phyloP scores from a whole-genome alignment of 768 basidiomycete species.

The Lactarius pseudohatsudake region DNA sequence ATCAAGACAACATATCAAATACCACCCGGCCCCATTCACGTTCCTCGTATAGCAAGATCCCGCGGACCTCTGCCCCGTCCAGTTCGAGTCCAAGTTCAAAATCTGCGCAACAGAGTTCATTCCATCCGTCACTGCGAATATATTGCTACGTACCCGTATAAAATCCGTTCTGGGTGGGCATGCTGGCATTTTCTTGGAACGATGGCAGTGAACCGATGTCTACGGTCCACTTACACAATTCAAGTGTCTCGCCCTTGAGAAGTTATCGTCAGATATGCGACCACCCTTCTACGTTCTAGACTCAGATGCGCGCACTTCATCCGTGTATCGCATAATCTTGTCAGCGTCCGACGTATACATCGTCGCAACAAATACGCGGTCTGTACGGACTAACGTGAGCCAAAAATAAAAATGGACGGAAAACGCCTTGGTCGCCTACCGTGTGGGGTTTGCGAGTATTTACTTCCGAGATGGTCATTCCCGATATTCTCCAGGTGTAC shows the following conservation, averaged over 20 bases:
- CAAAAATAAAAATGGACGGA: neutral
- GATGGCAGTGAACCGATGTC: slow-evolving; percentile 75
- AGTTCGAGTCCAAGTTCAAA: slow-evolving; percentile 83
- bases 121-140: neutral
- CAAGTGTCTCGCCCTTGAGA: slow-evolving; percentile 59
- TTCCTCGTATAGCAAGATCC: slow-evolving; percentile 69
- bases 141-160: slow-evolving; percentile 60
- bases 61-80: slow-evolving; percentile 85
- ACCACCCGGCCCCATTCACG: slow-evolving; percentile 80
- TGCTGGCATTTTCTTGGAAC: slow-evolving; percentile 69
- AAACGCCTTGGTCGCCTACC: slow-evolving; percentile 39
- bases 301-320: slow-evolving; percentile 51
- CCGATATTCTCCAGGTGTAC: neutral
- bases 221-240: slow-evolving; percentile 86
- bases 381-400: slow-evolving; percentile 38
- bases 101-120: slow-evolving; percentile 43
- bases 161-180: slow-evolving; percentile 61
- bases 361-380: slow-evolving; percentile 79
- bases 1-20: slow-evolving; percentile 50
- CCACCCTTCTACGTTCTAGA: neutral
- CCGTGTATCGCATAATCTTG: slow-evolving; percentile 76
- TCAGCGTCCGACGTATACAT: slow-evolving; percentile 78
- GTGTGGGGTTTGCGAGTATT: slow-evolving; percentile 61
- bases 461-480: slow-evolving; percentile 43
- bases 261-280: slow-evolving; percentile 8